Evolutionary conservation across 208 protist species (phyloP).

Genomic region (Leishmania amazonensis): DNA sequence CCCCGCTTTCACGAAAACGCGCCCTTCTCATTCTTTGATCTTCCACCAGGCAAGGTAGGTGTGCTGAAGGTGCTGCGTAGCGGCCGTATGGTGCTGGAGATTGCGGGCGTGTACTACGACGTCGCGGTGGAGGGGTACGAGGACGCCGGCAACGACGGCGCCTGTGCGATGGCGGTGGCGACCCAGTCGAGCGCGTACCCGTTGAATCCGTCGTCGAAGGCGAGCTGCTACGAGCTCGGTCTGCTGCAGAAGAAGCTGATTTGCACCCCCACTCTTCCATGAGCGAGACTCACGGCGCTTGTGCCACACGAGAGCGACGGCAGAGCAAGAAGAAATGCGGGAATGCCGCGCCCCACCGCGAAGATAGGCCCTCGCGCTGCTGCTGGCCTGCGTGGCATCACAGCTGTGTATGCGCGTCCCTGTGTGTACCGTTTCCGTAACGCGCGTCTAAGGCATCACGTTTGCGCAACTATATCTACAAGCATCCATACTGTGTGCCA

Average conservation of each 20-base stretch:
- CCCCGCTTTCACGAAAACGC: constrained; percentile 63
- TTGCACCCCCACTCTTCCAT: constrained; percentile 68
- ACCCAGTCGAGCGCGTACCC: constrained; percentile 51
- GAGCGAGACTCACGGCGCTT: neutral
- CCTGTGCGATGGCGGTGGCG: constrained; percentile 50
- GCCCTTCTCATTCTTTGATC: constrained; percentile 49
- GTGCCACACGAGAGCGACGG: neutral
- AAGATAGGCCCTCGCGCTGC: neutral
- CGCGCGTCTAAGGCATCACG: neutral
- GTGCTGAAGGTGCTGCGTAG: constrained; percentile 80
- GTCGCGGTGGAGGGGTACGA: constrained; percentile 55
- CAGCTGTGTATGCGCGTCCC: neutral
- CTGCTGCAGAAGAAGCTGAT: constrained; percentile 75
- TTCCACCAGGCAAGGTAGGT: constrained; percentile 76
- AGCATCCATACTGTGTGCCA: neutral
- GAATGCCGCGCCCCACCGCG: neutral
- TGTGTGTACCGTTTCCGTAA: neutral
- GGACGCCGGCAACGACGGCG: constrained; percentile 32
- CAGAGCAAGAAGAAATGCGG: neutral
- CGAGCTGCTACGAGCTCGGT: constrained; percentile 73
- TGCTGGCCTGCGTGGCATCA: neutral
- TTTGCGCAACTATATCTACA: neutral
- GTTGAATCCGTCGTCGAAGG: constrained; percentile 29
- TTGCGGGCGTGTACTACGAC: constrained; percentile 80
- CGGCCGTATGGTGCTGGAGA: constrained; percentile 81